Evolutionary conservation across 1,284 basidiomycete species (phyloP).

Genomic region (Cutaneotrichosporon daszewskae): DNA sequence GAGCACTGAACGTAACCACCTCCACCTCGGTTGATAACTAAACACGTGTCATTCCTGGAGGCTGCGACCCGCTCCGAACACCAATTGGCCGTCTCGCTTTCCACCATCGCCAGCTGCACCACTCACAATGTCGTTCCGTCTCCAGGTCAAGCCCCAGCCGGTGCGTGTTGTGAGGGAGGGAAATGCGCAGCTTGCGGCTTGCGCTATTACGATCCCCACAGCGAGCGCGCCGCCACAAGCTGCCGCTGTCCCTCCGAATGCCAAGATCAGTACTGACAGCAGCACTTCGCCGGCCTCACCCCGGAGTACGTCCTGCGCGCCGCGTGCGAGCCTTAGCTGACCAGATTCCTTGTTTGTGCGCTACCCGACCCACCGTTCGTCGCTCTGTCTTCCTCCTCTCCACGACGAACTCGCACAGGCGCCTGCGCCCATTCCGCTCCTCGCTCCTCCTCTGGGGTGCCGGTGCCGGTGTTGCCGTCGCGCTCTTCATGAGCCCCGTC

Average conservation of each 20-base stretch:
- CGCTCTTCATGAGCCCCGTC: conserved; percentile 42
- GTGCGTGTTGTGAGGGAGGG: conserved; percentile 4
- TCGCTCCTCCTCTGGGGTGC: conserved; percentile 40
- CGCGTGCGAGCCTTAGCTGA: neutral
- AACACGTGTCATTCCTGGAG: neutral
- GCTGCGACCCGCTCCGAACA: neutral
- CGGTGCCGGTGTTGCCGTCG: conserved; percentile 37
- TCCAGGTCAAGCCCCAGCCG: conserved; percentile 14
- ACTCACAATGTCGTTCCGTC: conserved; percentile 10
- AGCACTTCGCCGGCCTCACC: conserved; percentile 33
- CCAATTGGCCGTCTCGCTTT: neutral
- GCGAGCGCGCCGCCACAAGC: neutral
- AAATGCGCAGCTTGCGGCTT: neutral
- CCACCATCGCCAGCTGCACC: neutral
- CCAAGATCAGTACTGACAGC: neutral
- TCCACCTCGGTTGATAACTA: no score
- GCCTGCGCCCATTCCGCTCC: conserved; percentile 28
- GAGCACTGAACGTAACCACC: no score
- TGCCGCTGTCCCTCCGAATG: neutral
- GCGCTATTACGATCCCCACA: neutral
- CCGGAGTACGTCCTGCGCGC: conserved; percentile 24
- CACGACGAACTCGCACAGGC: conserved; percentile 18
- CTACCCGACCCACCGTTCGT: neutral
- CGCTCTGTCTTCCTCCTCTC: neutral
- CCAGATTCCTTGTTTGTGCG: neutral